These are phyloP conservation scores for Cenococcum geophilum DNA, from an alignment of 495 filamentous ascomycete genomes.

Conservation along the genomic window DNA sequence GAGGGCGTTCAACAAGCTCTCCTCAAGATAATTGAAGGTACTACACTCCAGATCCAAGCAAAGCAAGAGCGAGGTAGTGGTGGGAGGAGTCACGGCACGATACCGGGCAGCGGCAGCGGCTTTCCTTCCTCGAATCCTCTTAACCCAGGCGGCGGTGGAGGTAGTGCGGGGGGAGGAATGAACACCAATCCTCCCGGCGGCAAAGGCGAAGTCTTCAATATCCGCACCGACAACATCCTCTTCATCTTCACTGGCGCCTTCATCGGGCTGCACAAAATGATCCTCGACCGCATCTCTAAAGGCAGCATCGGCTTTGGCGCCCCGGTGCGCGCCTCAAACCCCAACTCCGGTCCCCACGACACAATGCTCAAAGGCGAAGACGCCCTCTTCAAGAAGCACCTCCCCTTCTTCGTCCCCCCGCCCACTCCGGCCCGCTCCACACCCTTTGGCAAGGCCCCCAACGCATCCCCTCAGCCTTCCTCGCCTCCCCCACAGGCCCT, in stretches of 20 bases:
- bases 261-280: conserved; percentile 81
- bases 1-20: conserved; percentile 96
- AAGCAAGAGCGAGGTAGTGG: conserved; percentile 63
- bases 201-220: conserved; percentile 81
- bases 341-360: conserved; percentile 37
- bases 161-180: conserved; percentile 31
- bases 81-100: conserved; percentile 19
- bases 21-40: conserved; percentile 92
- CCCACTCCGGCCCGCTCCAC: conserved; percentile 6
- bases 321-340: conserved; percentile 53
- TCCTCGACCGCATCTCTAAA: conserved; percentile 77
- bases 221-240: conserved; percentile 91
- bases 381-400: conserved; percentile 58
- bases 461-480: conserved; percentile 15
- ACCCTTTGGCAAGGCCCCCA: too few species aligned
- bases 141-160: conserved; percentile 43
- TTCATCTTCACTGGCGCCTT: conserved; percentile 97
- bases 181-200: conserved; percentile 30
- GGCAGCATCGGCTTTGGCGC: conserved; percentile 92
- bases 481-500: conserved; percentile 41
- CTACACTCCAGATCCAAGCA: conserved; percentile 79
- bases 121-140: conserved; percentile 38
- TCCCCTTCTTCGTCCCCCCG: conserved; percentile 54
- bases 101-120: conserved; percentile 7
- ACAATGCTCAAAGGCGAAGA: conserved; percentile 48